These are phyloP conservation scores for Citrus reticulata DNA, from an alignment of 345 rosid species.

Conservation along the genomic window DNA sequence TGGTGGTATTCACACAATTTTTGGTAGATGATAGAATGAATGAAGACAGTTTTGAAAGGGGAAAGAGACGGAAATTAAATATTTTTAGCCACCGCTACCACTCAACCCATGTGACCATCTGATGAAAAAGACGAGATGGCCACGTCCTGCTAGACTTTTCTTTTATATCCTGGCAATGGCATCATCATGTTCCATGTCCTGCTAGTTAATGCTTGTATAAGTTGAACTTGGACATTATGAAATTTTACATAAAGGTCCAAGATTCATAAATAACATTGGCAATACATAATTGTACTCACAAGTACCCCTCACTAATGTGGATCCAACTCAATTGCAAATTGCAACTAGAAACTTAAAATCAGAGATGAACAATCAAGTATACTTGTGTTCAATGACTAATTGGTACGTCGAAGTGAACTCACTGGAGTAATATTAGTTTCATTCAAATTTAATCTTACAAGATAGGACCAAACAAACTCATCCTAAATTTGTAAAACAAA, in stretches of 20 bases:
- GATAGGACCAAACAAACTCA: constrained; percentile 1
- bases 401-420: not conserved
- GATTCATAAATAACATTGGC: not conserved
- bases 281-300: not conserved
- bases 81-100: constrained; percentile 9
- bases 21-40: not conserved
- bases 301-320: not conserved
- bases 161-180: constrained; percentile 10
- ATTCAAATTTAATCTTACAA: not conserved
- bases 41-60: not conserved
- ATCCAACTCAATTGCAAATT: not conserved
- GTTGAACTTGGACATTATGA: constrained; percentile 1
- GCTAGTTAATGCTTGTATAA: constrained; percentile 11
- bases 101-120: constrained; percentile 41
- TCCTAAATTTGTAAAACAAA: not conserved
- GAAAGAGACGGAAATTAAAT: not conserved
- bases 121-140: constrained; percentile 8
- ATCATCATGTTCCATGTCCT: constrained; percentile 30
- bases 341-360: not conserved
- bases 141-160: not conserved
- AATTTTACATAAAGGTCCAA: not conserved
- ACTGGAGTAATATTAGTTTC: not conserved
- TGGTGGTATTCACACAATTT: too few species aligned
- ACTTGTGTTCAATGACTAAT: not conserved
- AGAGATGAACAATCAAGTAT: not conserved